Evolutionary conservation across 2,329 filamentous ascomycete species (phyloP).

Genomic region (Aureobasidium sp.): DNA sequence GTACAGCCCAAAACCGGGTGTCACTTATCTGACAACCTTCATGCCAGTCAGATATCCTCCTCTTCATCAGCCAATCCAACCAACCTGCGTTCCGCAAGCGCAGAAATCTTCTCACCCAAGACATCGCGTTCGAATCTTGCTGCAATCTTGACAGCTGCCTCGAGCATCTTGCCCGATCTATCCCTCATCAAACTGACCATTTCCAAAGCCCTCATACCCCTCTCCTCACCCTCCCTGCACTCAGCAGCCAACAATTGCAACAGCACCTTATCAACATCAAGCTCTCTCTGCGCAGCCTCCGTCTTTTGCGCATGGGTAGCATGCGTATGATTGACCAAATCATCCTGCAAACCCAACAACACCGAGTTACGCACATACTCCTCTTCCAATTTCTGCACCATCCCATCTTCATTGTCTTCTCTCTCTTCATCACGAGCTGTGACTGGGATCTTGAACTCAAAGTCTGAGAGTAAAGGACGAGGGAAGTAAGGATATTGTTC

Average conservation of each 20-base stretch:
- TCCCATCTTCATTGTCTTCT: conserved; percentile 26
- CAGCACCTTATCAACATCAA: conserved; percentile 83
- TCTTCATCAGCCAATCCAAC: conserved; percentile 53
- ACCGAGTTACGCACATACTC: conserved; percentile 67
- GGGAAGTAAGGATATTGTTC: conserved; percentile 92
- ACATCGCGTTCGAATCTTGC: conserved; percentile 72
- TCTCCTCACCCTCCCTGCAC: conserved; percentile 85
- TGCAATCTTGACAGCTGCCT: conserved; percentile 84
- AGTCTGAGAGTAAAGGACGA: conserved; percentile 80
- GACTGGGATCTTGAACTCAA: conserved; percentile 81
- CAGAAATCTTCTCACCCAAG: conserved; percentile 82
- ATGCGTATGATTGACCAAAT: conserved; percentile 61
- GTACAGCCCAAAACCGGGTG: background rate
- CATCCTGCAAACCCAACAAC: conserved; percentile 63
- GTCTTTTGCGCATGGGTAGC: conserved; percentile 55
- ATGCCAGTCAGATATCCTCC: conserved; percentile 14
- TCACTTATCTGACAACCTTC: background rate
- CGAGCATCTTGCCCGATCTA: conserved; percentile 76
- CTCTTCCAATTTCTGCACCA: conserved; percentile 20
- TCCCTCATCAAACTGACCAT: conserved; percentile 81
- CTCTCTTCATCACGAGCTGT: conserved; percentile 34
- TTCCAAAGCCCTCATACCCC: conserved; percentile 90
- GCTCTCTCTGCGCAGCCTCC: conserved; percentile 60
- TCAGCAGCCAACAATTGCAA: conserved; percentile 82
- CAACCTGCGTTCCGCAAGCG: conserved; percentile 64